phyloP scores from a whole-genome alignment of 345 rosid genomes.

The Turnera subulata region DNA sequence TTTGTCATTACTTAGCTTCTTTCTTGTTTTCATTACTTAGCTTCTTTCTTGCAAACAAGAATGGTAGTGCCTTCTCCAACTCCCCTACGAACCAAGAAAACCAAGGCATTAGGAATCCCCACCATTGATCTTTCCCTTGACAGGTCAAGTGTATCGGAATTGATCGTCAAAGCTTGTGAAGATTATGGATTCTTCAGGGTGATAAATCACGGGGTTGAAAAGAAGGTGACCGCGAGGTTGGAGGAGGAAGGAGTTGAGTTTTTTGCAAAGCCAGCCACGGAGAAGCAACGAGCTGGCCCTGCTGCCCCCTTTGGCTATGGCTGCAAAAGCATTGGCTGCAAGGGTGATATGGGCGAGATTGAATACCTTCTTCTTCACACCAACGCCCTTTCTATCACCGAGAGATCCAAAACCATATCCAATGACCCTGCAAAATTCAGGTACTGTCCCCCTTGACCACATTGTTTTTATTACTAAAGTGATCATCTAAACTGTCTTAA shows the following conservation, averaged over 20 bases:
- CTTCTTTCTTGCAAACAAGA: background rate
- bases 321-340: slow-evolving; percentile 64
- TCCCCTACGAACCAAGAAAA: slow-evolving; percentile 36
- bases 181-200: slow-evolving; percentile 81
- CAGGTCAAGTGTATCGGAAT: slow-evolving; percentile 41
- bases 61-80: slow-evolving; percentile 62
- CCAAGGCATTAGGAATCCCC: slow-evolving; percentile 25
- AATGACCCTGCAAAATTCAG: slow-evolving; percentile 66
- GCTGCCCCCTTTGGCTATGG: slow-evolving; percentile 77
- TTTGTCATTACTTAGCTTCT: no score
- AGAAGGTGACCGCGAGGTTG: slow-evolving; percentile 29
- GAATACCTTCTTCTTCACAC: slow-evolving; percentile 72
- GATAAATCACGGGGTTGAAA: slow-evolving; percentile 65
- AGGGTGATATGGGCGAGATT: slow-evolving; percentile 76
- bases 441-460: slow-evolving; percentile 29
- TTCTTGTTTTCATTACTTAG: no score
- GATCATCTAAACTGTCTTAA: no score
- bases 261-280: slow-evolving; percentile 51
- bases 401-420: slow-evolving; percentile 41
- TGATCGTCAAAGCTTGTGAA: slow-evolving; percentile 65
- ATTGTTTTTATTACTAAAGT: no score
- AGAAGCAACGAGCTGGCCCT: slow-evolving; percentile 56
- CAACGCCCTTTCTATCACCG: slow-evolving; percentile 38
- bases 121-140: slow-evolving; percentile 58
- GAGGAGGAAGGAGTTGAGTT: slow-evolving; percentile 57